Conservation (phyloP, 2,329 filamentous ascomycete genomes). For the Aspergillus vadensis region DNA sequence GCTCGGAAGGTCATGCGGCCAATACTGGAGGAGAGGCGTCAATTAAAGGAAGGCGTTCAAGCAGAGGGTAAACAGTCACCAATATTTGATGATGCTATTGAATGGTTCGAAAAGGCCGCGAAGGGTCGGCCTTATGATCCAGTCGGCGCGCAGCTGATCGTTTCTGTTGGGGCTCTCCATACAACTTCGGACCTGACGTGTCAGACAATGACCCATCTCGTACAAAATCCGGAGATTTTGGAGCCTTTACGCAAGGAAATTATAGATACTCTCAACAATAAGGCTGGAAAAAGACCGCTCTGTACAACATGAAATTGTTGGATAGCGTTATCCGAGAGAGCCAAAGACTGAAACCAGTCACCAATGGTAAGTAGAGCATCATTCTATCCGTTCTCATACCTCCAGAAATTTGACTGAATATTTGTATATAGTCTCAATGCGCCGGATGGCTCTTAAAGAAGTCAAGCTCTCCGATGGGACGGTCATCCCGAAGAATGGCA, state of each 20-base stretch:
- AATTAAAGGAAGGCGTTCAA: not conserved
- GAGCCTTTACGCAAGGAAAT: not conserved
- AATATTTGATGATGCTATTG: not conserved
- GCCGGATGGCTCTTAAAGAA: too few species aligned
- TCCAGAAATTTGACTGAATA: too few species aligned
- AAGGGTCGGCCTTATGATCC: not conserved
- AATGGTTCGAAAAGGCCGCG: constrained; percentile 7
- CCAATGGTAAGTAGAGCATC: not conserved
- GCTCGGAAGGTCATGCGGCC: not conserved
- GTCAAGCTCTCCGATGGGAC: too few species aligned
- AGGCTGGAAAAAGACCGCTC: not conserved
- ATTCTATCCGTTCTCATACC: too few species aligned
- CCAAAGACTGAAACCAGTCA: constrained; percentile 7
- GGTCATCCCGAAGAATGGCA: too few species aligned
- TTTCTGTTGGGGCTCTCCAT: constrained; percentile 2
- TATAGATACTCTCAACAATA: not conserved
- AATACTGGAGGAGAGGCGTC: not conserved
- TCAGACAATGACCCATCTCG: not conserved
- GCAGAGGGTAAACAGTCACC: not conserved
- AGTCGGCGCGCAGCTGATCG: not conserved
- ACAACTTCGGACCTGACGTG: not conserved
- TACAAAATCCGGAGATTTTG: not conserved
- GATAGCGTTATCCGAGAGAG: constrained; percentile 13
- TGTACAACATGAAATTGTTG: constrained; percentile 10
- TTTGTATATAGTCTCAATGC: too few species aligned